phyloP scores from a whole-genome alignment of 345 rosid species.

The Erucastrum elatum region DNA sequence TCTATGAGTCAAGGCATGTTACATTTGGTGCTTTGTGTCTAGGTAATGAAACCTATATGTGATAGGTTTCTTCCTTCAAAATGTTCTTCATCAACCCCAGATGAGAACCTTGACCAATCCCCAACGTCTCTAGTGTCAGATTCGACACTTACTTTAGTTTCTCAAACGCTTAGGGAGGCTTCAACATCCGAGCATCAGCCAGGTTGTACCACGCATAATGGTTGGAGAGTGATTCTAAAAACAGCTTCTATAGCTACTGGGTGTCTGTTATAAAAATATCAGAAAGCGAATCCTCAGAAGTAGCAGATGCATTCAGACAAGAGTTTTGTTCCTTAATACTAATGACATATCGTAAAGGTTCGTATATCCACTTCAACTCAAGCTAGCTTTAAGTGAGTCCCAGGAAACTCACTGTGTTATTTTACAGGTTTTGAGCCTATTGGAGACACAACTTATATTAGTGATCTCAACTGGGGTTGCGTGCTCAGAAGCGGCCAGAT shows the following conservation, averaged over 20 bases:
- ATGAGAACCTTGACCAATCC: conserved; percentile 43
- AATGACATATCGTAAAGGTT: conserved; percentile 89
- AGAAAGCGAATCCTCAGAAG: conserved; percentile 44
- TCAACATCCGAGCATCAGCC: conserved; percentile 46
- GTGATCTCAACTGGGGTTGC: conserved; percentile 94
- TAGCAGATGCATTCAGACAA: conserved; percentile 53
- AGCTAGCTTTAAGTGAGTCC: conserved; percentile 3
- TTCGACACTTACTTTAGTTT: conserved; percentile 53
- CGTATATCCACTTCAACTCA: conserved; percentile 20
- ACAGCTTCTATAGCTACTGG: conserved; percentile 85
- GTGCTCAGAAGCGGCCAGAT: conserved; percentile 98
- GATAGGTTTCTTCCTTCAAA: conserved; percentile 56
- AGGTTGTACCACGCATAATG: conserved; percentile 45
- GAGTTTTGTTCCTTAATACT: conserved; percentile 78
- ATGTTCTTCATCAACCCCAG: conserved; percentile 44
- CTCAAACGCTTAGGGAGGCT: conserved; percentile 49
- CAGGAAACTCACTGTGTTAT: conserved; percentile 23
- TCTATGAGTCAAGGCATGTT: conserved; percentile 22
- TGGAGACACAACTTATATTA: conserved; percentile 63
- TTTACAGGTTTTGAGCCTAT: conserved; percentile 75
- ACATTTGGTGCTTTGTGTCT: conserved; percentile 32
- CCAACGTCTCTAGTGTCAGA: conserved; percentile 53
- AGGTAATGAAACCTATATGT: conserved; percentile 68
- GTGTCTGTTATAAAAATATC: conserved; percentile 66
- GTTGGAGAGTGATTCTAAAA: conserved; percentile 71